These are phyloP conservation scores for Hanseniaspora jakobsenii DNA, from an alignment of 805 yeast genomes.

Conservation along the genomic window DNA sequence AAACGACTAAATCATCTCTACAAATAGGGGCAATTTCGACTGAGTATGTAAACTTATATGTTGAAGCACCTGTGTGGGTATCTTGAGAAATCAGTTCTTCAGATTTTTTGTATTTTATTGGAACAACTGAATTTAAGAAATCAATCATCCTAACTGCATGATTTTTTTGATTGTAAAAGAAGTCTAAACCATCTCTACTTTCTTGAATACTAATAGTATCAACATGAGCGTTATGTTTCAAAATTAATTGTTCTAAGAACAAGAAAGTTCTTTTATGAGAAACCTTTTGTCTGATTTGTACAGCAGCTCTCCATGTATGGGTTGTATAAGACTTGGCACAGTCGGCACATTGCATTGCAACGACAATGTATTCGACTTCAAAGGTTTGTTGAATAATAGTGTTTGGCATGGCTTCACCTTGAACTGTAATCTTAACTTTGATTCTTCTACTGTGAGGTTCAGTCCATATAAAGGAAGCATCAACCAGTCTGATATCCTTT, in stretches of 20 bases:
- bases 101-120: constrained; percentile 68
- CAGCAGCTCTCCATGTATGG: constrained; percentile 96
- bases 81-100: constrained; percentile 87
- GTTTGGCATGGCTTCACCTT: constrained; percentile 89
- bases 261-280: constrained; percentile 92
- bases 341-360: constrained; percentile 95
- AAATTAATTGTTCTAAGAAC: constrained; percentile 86
- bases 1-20: constrained; percentile 86
- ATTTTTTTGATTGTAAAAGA: constrained; percentile 74
- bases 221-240: constrained; percentile 83
- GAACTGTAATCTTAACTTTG: constrained; percentile 81
- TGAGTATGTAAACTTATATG: constrained; percentile 82
- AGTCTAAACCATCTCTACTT: constrained; percentile 86
- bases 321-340: constrained; percentile 96
- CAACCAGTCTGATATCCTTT: constrained; percentile 65
- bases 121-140: constrained; percentile 73
- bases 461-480: constrained; percentile 95
- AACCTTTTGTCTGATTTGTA: constrained; percentile 95
- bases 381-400: constrained; percentile 88
- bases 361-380: constrained; percentile 85
- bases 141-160: constrained; percentile 93
- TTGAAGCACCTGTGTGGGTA: constrained; percentile 78
- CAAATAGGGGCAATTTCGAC: constrained; percentile 93
- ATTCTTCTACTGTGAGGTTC: constrained; percentile 97
- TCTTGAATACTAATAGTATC: constrained; percentile 91